Base-by-base conservation (phyloP, 768 basidiomycete genomes). In the Russula ochroleuca region DNA sequence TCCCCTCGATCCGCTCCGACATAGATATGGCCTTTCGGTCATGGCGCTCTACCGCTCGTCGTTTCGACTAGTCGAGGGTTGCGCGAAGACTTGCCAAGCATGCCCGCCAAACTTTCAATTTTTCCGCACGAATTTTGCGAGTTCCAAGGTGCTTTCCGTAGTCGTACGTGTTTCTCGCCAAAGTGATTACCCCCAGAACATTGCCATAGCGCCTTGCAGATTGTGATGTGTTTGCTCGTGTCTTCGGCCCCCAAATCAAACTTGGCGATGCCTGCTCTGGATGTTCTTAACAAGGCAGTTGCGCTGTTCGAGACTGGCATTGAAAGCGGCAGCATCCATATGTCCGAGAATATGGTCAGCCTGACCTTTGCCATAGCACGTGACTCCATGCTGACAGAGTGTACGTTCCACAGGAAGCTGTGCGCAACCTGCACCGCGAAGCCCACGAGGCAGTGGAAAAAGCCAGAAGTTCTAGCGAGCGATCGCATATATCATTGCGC, bases 31-130 rank as follows among this genome's bases (percentile, higher is more conserved):
- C 0, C 83, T 85, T 1, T 91, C 89, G 1, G 85, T 89, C 6
- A 80, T 87, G 72, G 85, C 89, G 0, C 82, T 83, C 15, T 90
- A 87, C 73, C 85, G 86, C 2, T 86, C 86, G 2, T 84, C 87
- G 5, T 89, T 86, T 83, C 76, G 87, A 17, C 69, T 88, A 35
- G 82, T 85, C 45, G 77, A 81, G 51, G 77, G 78, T 0, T 74
- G 86, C 57, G 74, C 75, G 19, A 71, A 78, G n/a, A 73, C 78
- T 1, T 81, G 80, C 73, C 70, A 71, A 17, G 63, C 69, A 21
- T 72, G 76, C 5, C 79, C 82, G 1, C 57, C 52, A 13, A 57
- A 51, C 23, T 72, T 77, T 2, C 65, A 82, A 6, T 68, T 83
- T 5, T 71, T 76, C 9, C 76, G 87, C 11, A 68, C 83, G 35